Percentiles rank a stretch among this genome's conserved stretches.
These are phyloP conservation scores for Xerocomellus intermedius DNA, from an alignment of 768 basidiomycete species.

Conservation along the genomic window DNA sequence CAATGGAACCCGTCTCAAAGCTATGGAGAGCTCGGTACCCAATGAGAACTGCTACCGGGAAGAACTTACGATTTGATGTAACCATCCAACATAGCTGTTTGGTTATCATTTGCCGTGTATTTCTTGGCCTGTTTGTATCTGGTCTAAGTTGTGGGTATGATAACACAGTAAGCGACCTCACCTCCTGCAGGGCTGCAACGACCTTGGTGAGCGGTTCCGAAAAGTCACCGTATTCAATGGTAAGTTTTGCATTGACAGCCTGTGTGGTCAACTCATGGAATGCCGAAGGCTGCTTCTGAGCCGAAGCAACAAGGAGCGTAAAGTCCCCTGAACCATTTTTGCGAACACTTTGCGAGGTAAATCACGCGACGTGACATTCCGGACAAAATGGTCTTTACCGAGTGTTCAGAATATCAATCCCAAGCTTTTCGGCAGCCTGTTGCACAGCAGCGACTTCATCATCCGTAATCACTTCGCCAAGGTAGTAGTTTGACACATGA, in stretches of 20 bases:
- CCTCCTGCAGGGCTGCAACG: slow-evolving; percentile 59
- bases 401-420: slow-evolving; percentile 79
- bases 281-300: slow-evolving; percentile 38
- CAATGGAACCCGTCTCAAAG: slow-evolving; percentile 75
- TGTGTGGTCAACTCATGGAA: slow-evolving; percentile 48
- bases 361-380: background rate
- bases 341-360: slow-evolving; percentile 49
- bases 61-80: slow-evolving; percentile 72
- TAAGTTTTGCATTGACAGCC: slow-evolving; percentile 49
- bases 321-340: slow-evolving; percentile 65
- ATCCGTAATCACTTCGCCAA: slow-evolving; percentile 69
- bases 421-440: slow-evolving; percentile 68
- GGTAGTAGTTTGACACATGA: slow-evolving; percentile 84
- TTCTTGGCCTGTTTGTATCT: slow-evolving; percentile 56
- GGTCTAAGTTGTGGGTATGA: background rate
- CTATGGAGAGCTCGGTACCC: slow-evolving; percentile 23
- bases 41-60: background rate
- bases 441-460: slow-evolving; percentile 78
- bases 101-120: slow-evolving; percentile 70
- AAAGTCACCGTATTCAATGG: slow-evolving; percentile 77
- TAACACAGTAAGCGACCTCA: slow-evolving; percentile 16
- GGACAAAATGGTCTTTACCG: slow-evolving; percentile 43
- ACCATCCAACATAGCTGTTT: slow-evolving; percentile 67
- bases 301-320: slow-evolving; percentile 75
- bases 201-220: slow-evolving; percentile 52